Evolutionary conservation across 108 stramenopile genomes (phyloP), one percentile per base, ranked within the genome.

Genomic region (Cylindrotheca fusiformis): DNA sequence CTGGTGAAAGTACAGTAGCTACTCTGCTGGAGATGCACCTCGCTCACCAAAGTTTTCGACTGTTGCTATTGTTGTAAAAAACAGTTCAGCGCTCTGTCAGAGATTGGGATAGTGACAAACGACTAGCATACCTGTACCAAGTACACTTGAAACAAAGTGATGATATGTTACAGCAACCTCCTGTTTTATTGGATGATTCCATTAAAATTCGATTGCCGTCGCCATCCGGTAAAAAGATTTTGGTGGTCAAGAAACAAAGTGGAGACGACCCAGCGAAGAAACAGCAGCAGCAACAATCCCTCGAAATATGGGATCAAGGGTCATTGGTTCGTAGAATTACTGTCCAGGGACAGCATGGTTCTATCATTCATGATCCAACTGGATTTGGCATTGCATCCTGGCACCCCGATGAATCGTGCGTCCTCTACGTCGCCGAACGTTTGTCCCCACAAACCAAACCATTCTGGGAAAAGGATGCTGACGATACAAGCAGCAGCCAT

Each of bases 391-490:
- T 69, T 1, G 79, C 87, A 14, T 30, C 57, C 29, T 91, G 86
- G 86, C 84, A 57, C 61, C 59, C 67, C 0, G 72, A 86, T 31
- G 90, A 91, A 63, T 68, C 72, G 19, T 79, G 48, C 8, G 28
- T 87, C 6, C 74, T 88, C 14, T 91, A 91, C 60, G 48, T 65
- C 1, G 90, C 90, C 1, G 90, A 88, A 75, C 75, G 83, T 12
- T 64, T 66, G 14, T 57, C 73, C 32, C 78, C 81, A 18, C 59
- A 63, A 47, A 78, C 82, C 14, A 8, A 27, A 24, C 69, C 81
- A 2, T 84, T 80, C 50, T 86, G 57, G 57, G 29, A 22, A 19
- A 57, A 65, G 12, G 29, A 57, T 22, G 33, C 19, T 12, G 33
- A 32, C 4, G 60, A 58, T 27, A 21, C 36, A 8, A 51, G 29